Evolutionary conservation across 1,284 basidiomycete species (phyloP).

Genomic region (Takashimella koratensis): DNA sequence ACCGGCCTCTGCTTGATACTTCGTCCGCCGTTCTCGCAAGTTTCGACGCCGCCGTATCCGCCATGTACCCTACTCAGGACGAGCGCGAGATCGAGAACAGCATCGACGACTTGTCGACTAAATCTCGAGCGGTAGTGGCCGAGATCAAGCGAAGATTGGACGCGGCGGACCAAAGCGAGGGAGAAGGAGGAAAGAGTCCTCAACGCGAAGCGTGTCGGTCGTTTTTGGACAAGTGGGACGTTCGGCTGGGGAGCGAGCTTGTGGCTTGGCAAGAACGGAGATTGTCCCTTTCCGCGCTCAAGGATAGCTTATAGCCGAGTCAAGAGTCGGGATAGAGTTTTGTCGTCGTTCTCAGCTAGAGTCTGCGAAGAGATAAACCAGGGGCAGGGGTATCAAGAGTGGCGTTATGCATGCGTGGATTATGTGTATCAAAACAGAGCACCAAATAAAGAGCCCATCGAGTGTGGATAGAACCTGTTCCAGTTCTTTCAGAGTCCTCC

Average conservation of each 20-base stretch:
- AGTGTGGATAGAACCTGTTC: too few relatives aligned
- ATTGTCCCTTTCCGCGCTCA: constrained; percentile 13
- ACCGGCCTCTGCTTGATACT: constrained; percentile 14
- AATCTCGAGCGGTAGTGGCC: constrained; percentile 12
- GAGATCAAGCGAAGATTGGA: constrained; percentile 4
- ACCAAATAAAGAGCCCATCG: background rate
- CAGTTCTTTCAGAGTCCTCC: too few relatives aligned
- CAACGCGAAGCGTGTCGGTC: background rate
- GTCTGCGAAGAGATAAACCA: constrained; percentile 3
- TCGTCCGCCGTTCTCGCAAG: constrained; percentile 21
- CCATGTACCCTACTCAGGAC: constrained; percentile 39
- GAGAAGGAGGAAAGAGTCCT: constrained; percentile 5
- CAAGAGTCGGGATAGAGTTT: background rate
- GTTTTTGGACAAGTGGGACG: constrained; percentile 30
- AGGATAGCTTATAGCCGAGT: constrained; percentile 18
- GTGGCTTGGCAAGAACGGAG: constrained; percentile 26
- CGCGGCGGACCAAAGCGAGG: constrained; percentile 1
- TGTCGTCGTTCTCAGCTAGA: background rate
- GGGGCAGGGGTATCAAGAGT: constrained; percentile 9
- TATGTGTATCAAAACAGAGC: background rate
- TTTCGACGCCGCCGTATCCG: constrained; percentile 33
- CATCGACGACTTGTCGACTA: constrained; percentile 14
- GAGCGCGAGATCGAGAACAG: constrained; percentile 26
- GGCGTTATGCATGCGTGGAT: constrained; percentile 9
- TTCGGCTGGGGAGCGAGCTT: constrained; percentile 21